Conservation (phyloP, 2,329 filamentous ascomycete genomes). For the Phialocephala sp. region DNA sequence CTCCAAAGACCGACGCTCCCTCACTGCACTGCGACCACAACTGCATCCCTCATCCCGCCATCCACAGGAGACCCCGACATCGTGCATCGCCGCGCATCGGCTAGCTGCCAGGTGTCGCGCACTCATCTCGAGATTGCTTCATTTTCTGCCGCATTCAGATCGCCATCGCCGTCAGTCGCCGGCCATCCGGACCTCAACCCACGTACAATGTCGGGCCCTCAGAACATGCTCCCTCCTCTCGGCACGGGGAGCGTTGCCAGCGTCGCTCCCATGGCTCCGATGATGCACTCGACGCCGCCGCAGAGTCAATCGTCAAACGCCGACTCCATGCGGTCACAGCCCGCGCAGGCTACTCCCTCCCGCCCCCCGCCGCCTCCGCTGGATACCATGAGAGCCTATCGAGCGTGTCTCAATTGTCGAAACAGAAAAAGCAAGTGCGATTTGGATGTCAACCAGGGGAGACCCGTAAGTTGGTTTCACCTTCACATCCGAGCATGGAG, state of each 20-base stretch:
- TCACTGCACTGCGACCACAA: background rate
- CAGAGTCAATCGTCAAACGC: slow-evolving; percentile 13
- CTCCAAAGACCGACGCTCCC: slow-evolving; percentile 13
- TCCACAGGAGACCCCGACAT: background rate
- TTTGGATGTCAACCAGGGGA: slow-evolving; percentile 40
- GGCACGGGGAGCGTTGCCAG: slow-evolving; percentile 6
- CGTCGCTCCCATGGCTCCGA: background rate
- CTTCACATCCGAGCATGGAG: background rate
- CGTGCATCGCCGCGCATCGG: background rate
- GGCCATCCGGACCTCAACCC: background rate
- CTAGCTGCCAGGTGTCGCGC: background rate
- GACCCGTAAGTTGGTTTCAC: slow-evolving; percentile 37
- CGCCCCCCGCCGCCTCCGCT: slow-evolving; percentile 29
- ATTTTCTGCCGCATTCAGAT: background rate
- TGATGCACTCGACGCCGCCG: slow-evolving; percentile 2
- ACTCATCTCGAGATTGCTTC: slow-evolving; percentile 15
- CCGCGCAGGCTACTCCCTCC: slow-evolving; percentile 1
- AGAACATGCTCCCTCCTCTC: slow-evolving; percentile 23
- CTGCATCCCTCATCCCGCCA: background rate
- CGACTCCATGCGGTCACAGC: slow-evolving; percentile 3
- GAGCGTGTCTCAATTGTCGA: slow-evolving; percentile 43
- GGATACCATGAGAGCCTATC: slow-evolving; percentile 43
- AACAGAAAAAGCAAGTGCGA: slow-evolving; percentile 44
- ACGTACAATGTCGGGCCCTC: slow-evolving; percentile 10
- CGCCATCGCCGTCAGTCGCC: slow-evolving; percentile 15